Evolutionary conservation across 768 basidiomycete genomes (phyloP), one percentile per base, ranked within the genome.

Genomic region (Serendipita vermifera): DNA sequence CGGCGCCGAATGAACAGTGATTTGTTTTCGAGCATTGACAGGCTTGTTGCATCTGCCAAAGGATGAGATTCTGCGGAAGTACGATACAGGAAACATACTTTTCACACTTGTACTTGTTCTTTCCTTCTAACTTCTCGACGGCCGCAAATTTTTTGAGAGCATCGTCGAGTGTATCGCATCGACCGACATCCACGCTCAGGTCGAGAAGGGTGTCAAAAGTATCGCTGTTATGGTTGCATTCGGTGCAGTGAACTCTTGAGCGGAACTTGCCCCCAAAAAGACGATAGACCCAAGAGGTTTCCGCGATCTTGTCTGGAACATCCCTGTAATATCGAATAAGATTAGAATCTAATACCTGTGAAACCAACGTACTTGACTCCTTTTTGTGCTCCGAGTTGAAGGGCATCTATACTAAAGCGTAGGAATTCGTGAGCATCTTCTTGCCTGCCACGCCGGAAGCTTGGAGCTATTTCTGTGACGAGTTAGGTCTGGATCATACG

Each of bases 381-480:
- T 78, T 64, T 82, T 86, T 68, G 46, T n/a, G 46, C 46, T 4
- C 20, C 7, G n/a, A 51, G n/a, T 29, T 98, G 96, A 54, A 98
- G 69, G 26, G 83, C 85, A 64, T 99, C 96, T 29, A 97, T 82
- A 17, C 84, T 82, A 68, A 93, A 96, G 31, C 96, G 83, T 48
- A 99, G 80, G 65, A 98, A 98, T 69, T 99, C 96, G 66, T 99
- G 96, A 6, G 96, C 83, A 67, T 99, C 96, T 66, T 99, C 96
- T 67, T 99, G 96, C 62, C 90, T 73, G n/a, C 89, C 91, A 69
- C 72, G 78, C 38, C 83, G 80, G 80, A 97, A 82, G 63, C 88
- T 83, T 67, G 91, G 92, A 14, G 92, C 92, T 58, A 98, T 92
- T 5, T 74, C 91, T 97, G 59, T 9, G 14, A 33, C 24, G 14